A percentile compares a stretch with the other conserved stretches of the same genome.
phyloP scores from a whole-genome alignment of 169 alveolate genomes.

The Plasmodium blacklocki region DNA sequence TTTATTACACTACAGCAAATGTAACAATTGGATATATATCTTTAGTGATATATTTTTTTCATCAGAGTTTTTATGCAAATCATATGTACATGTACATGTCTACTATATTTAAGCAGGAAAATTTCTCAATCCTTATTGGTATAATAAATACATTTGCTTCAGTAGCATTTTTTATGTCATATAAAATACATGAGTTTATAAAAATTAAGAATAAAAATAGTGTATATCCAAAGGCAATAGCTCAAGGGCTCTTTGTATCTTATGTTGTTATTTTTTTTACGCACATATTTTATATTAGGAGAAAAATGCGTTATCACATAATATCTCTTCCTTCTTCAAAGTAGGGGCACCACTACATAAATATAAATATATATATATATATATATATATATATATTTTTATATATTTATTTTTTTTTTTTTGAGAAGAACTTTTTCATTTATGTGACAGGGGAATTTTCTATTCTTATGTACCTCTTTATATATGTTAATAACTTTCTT shows the following conservation, averaged over 20 bases:
- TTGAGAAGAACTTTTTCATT: too few relatives aligned
- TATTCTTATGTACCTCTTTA: too few relatives aligned
- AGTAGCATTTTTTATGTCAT: conserved; percentile 53
- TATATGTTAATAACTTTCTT: too few relatives aligned
- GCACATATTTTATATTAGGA: conserved; percentile 32
- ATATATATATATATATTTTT: too few relatives aligned
- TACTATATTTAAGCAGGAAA: conserved; percentile 45
- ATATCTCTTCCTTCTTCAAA: too few relatives aligned
- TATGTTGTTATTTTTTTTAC: conserved; percentile 24
- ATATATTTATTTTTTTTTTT: not conserved
- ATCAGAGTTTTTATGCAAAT: conserved; percentile 71
- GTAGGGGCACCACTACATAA: too few relatives aligned
- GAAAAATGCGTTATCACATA: not conserved
- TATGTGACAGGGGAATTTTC: too few relatives aligned
- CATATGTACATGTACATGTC: conserved; percentile 76
- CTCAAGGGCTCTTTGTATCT: not conserved
- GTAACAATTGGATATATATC: conserved; percentile 44
- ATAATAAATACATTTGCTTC: conserved; percentile 63
- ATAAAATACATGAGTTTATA: conserved; percentile 28
- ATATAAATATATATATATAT: too few relatives aligned
- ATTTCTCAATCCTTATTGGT: conserved; percentile 66
- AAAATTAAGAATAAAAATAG: conserved; percentile 9
- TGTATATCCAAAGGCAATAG: conserved; percentile 14
- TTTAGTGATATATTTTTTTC: conserved; percentile 50
- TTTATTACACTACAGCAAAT: conserved; percentile 37